Evolutionary conservation across 1,284 basidiomycete genomes (phyloP).

Genomic region (Pseudozyma thailandica): DNA sequence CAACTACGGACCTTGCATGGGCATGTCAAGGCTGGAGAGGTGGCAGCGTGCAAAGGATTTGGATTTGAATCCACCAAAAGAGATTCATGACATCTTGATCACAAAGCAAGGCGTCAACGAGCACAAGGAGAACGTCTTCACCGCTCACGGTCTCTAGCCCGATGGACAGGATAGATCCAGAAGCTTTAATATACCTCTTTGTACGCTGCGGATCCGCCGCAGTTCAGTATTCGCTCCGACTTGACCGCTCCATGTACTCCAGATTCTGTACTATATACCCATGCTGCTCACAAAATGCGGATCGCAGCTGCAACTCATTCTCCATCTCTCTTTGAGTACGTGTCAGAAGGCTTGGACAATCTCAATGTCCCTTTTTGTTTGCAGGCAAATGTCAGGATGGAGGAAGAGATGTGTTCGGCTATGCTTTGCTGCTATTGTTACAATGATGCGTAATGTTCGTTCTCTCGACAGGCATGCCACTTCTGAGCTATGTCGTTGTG

Average conservation of each 20-base stretch:
- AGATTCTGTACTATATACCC: conserved; percentile 37
- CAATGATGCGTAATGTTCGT: conserved; percentile 5
- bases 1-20: conserved; percentile 82
- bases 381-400: no score
- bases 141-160: conserved; percentile 21
- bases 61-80: conserved; percentile 83
- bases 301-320: background rate
- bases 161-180: background rate
- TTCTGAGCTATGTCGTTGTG: conserved; percentile 7
- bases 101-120: conserved; percentile 56
- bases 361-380: no score
- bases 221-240: background rate
- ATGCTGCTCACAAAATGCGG: conserved; percentile 17
- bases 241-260: conserved; percentile 10
- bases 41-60: conserved; percentile 86
- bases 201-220: background rate
- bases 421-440: conserved; percentile 29
- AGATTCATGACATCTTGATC: conserved; percentile 72
- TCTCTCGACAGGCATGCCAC: no score
- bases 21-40: conserved; percentile 82
- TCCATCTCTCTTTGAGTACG: background rate
- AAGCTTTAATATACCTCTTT: background rate
- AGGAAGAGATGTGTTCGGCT: no score
- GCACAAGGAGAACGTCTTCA: conserved; percentile 43
- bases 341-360: no score